phyloP scores from a whole-genome alignment of 2,329 filamentous ascomycete species.

The Alternaria gansuensis region DNA sequence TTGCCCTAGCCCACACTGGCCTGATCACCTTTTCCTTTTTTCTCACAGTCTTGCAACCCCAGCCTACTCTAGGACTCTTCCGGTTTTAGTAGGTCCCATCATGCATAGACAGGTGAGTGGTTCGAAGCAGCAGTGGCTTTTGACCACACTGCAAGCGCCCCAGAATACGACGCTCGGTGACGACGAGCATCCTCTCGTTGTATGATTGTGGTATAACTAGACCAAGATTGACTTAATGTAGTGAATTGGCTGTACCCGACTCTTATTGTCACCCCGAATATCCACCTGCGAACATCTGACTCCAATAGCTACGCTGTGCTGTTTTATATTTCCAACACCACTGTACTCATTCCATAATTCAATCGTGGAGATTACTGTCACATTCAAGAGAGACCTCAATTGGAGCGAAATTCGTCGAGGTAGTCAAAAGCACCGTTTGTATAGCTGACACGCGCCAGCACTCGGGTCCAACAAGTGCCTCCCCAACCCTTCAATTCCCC shows the following conservation, averaged over 20 bases:
- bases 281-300: background rate
- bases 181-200: background rate
- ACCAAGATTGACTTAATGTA: background rate
- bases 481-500: background rate
- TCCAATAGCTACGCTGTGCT: background rate
- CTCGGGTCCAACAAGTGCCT: background rate
- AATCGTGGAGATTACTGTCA: background rate
- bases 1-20: background rate
- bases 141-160: background rate
- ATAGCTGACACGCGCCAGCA: background rate
- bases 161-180: background rate
- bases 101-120: conserved; percentile 1
- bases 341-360: background rate
- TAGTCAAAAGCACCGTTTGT: background rate
- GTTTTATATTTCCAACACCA: background rate
- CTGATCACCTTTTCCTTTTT: background rate
- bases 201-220: background rate
- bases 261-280: background rate
- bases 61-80: background rate
- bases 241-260: background rate
- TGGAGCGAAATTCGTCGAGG: background rate
- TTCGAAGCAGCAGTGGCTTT: background rate
- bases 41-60: conserved; percentile 3
- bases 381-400: background rate
- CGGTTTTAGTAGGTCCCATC: conserved; percentile 1